phyloP scores from a whole-genome alignment of 305 asterid species.

The Fraxinus latifolia region DNA sequence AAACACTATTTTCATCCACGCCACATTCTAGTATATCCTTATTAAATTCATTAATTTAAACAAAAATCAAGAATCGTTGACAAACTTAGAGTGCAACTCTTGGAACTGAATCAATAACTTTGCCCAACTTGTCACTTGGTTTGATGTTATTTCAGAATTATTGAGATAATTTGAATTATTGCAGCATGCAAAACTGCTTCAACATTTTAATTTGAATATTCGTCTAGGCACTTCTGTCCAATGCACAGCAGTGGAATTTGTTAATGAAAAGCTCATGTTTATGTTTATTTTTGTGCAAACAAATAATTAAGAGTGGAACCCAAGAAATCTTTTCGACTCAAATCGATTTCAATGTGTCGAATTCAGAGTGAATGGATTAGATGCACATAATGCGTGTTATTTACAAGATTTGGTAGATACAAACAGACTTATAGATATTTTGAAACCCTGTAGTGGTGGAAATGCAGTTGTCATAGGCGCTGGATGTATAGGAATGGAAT shows the following conservation, averaged over 20 bases:
- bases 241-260: background rate
- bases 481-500: constrained; percentile 92
- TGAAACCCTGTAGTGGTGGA: constrained; percentile 62
- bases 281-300: background rate
- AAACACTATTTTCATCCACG: no score
- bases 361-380: constrained; percentile 70
- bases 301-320: background rate
- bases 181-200: background rate
- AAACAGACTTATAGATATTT: constrained; percentile 54
- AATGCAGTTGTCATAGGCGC: constrained; percentile 81
- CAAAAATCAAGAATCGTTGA: no score
- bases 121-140: background rate
- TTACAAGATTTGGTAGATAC: constrained; percentile 73
- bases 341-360: constrained; percentile 35
- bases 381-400: constrained; percentile 74
- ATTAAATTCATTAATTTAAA: no score
- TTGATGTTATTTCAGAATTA: background rate
- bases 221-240: background rate
- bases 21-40: no score
- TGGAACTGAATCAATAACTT: background rate
- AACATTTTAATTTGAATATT: background rate
- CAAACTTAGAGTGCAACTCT: background rate
- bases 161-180: background rate
- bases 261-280: background rate
- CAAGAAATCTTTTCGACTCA: constrained; percentile 1